phyloP scores from a whole-genome alignment of 225 moss, liverwort and hornwort species.

The Marchantia paleacea region DNA sequence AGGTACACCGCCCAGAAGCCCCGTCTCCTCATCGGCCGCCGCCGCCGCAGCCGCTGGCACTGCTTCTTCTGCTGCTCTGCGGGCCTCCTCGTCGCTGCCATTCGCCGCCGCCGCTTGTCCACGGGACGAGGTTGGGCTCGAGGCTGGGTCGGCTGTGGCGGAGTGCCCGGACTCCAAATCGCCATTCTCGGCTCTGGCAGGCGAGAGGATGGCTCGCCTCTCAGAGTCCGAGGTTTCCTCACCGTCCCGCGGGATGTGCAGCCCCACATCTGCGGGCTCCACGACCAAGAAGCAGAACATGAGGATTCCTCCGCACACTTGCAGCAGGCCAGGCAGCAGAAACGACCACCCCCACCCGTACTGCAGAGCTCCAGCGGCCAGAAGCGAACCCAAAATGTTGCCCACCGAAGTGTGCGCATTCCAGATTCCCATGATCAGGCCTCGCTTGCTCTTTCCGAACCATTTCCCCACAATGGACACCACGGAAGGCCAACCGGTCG shows the following conservation, averaged over 20 bases:
- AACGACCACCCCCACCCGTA: conserved; percentile 94
- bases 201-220: neutral
- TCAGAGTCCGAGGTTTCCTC: conserved; percentile 20
- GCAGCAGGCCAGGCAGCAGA: conserved; percentile 61
- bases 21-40: conserved; percentile 30
- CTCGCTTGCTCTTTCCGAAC: conserved; percentile 75
- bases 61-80: too few species aligned
- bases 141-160: neutral
- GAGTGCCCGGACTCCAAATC: conserved; percentile 28
- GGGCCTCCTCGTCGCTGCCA: neutral
- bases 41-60: too few species aligned
- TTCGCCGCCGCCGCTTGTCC: neutral
- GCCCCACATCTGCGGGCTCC: conserved; percentile 61
- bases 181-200: neutral
- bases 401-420: conserved; percentile 88
- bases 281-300: conserved; percentile 71
- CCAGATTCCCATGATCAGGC: conserved; percentile 90
- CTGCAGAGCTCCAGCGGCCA: conserved; percentile 56
- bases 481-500: conserved; percentile 85
- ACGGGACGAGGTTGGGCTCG: neutral
- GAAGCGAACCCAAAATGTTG: conserved; percentile 68
- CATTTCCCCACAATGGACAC: conserved; percentile 80
- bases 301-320: conserved; percentile 55
- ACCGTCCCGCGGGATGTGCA: conserved; percentile 44
- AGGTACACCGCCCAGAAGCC: conserved; percentile 22